Evolutionary conservation across 208 protist species (phyloP).

Genomic region (Plasmodiophora brassicae): DNA sequence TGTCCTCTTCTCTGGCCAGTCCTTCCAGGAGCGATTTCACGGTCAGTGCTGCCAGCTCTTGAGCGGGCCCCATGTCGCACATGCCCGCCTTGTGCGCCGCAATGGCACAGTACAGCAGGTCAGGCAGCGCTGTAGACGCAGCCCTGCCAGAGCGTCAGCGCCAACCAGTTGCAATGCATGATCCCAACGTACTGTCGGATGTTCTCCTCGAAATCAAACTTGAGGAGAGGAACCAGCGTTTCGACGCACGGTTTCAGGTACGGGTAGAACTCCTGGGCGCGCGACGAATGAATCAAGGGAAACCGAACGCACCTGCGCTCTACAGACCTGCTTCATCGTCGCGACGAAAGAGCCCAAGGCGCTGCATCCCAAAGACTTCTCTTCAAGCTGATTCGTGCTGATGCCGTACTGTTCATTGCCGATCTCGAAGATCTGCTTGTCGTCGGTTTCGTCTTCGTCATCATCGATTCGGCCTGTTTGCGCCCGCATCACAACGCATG

Average conservation of each 20-base stretch:
- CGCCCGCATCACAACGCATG: not conserved
- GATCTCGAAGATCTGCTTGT: slow-evolving; percentile 50
- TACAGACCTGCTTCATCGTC: slow-evolving; percentile 53
- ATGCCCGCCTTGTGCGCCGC: not conserved
- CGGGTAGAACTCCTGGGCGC: not conserved
- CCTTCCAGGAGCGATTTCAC: not conserved
- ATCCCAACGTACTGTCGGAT: slow-evolving; percentile 33
- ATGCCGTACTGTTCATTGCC: slow-evolving; percentile 56
- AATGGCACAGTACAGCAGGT: slow-evolving; percentile 13
- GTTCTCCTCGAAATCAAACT: slow-evolving; percentile 67
- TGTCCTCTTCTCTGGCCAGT: not conserved
- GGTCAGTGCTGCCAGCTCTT: not conserved
- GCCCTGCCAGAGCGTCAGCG: not conserved
- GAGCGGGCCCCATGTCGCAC: not conserved
- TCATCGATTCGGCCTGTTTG: slow-evolving; percentile 40
- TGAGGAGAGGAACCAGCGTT: slow-evolving; percentile 59
- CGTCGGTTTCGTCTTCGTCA: slow-evolving; percentile 61
- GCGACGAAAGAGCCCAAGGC: slow-evolving; percentile 61
- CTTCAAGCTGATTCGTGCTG: slow-evolving; percentile 65
- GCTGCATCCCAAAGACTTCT: slow-evolving; percentile 66
- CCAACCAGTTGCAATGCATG: not conserved
- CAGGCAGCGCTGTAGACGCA: not conserved
- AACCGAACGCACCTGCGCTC: not conserved
- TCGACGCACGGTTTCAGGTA: slow-evolving; percentile 55
- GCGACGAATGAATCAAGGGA: not conserved